phyloP scores from a whole-genome alignment of 495 filamentous ascomycete genomes.

The Oidiodendron maius region DNA sequence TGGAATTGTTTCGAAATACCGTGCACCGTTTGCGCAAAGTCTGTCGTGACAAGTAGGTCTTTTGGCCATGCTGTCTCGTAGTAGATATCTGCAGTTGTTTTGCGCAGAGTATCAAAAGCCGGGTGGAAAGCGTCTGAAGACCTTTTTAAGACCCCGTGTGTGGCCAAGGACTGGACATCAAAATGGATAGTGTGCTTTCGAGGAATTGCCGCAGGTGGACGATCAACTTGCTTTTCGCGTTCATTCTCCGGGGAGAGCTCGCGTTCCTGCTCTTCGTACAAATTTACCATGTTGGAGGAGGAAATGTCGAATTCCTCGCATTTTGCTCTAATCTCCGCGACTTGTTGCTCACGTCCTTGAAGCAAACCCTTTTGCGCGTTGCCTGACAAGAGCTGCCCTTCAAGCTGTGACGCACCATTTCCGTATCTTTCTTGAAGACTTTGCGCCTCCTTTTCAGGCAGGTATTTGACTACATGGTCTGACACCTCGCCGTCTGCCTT shows the following conservation, averaged over 20 bases:
- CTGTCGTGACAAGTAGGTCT: conserved; percentile 44
- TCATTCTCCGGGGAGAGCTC: conserved; percentile 61
- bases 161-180: conserved; percentile 29
- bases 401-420: conserved; percentile 20
- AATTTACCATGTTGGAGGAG: conserved; percentile 27
- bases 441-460: conserved; percentile 28
- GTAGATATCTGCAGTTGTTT: conserved; percentile 32
- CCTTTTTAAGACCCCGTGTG: neutral
- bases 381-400: conserved; percentile 32
- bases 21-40: conserved; percentile 49
- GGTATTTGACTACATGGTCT: neutral
- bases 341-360: conserved; percentile 23
- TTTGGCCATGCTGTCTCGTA: conserved; percentile 30
- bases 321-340: conserved; percentile 29
- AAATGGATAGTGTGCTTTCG: conserved; percentile 36
- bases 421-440: conserved; percentile 19
- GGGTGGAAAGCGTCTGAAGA: conserved; percentile 31
- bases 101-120: conserved; percentile 39
- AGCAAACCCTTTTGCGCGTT: conserved; percentile 21
- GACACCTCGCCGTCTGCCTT: conserved; percentile 1
- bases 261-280: conserved; percentile 67
- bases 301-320: conserved; percentile 39
- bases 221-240: conserved; percentile 48
- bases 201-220: conserved; percentile 34
- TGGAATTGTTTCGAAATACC: conserved; percentile 9